A percentile compares a stretch with the other conserved stretches of the same genome.
Conservation (phyloP, 768 basidiomycete genomes). For the Lentinula sp. region DNA sequence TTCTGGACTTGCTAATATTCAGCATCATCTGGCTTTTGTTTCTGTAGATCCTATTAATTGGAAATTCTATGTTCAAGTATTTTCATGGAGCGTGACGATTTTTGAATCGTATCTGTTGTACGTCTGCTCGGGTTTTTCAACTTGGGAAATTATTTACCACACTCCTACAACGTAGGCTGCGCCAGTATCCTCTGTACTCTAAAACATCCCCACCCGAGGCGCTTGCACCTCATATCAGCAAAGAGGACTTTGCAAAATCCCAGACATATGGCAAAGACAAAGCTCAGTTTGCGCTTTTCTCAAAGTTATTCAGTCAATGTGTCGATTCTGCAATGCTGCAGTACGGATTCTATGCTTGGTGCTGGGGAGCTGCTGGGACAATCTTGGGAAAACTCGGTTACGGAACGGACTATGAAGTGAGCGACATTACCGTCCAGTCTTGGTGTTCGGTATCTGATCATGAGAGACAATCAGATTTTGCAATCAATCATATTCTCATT, state of each 20-base stretch:
- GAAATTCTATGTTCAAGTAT: conserved; percentile 73
- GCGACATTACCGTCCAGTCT: conserved; percentile 10
- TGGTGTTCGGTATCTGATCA: neutral
- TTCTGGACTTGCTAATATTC: conserved; percentile 47
- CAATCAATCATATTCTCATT: conserved; percentile 80
- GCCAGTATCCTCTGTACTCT: conserved; percentile 84
- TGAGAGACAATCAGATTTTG: conserved; percentile 46
- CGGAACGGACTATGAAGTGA: conserved; percentile 67
- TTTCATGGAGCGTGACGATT: conserved; percentile 71
- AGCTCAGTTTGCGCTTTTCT: conserved; percentile 72
- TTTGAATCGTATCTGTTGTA: conserved; percentile 89
- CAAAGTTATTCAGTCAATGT: conserved; percentile 67
- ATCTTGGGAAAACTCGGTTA: conserved; percentile 53
- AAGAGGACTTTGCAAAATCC: conserved; percentile 77
- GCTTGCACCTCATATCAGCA: conserved; percentile 62
- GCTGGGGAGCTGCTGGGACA: conserved; percentile 63
- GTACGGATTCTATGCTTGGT: conserved; percentile 76
- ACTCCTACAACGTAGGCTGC: conserved; percentile 32
- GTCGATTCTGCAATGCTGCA: conserved; percentile 68
- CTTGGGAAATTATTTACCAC: neutral
- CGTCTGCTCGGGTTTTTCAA: conserved; percentile 22
- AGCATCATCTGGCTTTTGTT: conserved; percentile 66
- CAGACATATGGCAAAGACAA: conserved; percentile 92
- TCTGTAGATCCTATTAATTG: conserved; percentile 70
- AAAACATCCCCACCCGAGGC: conserved; percentile 67